Evolutionary conservation across 75 land plant species (phyloP), one percentile per base, ranked within the genome.

Genomic region (Azolla pinnata): DNA sequence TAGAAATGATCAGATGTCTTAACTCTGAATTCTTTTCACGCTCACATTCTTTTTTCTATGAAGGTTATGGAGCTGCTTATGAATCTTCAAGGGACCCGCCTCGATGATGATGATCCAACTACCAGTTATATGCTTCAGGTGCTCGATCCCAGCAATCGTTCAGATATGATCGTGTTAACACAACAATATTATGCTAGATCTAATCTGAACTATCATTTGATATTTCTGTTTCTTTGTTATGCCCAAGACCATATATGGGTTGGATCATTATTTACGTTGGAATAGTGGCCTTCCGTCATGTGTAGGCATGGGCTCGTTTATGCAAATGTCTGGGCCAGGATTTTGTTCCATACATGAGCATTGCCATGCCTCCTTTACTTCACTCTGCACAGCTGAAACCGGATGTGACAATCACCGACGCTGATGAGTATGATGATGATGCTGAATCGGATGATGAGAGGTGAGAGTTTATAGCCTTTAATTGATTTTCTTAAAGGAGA

Each of bases 241-340:
- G n/a, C n/a, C n/a, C n/a, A n/a, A n/a, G n/a, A n/a, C n/a, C n/a
- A n/a, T n/a, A n/a, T n/a, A n/a, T n/a, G n/a, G n/a, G n/a, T n/a
- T n/a, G n/a, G n/a, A n/a, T n/a, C n/a, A n/a, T n/a, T n/a, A n/a
- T n/a, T n/a, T n/a, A n/a, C n/a, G n/a, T n/a, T n/a, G n/a, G n/a
- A n/a, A n/a, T n/a, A n/a, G n/a, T n/a, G n/a, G n/a, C n/a, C n/a
- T n/a, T n/a, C n/a, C n/a, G n/a, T n/a, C n/a, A n/a, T n/a, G n/a
- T n/a, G 49, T 56, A 75, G 77, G 77, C 72, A 4, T 75, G 77
- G 77, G 77, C 63, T 16, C 49, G 73, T 31, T 52, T 75, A 50
- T 75, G 77, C 72, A 75, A 75, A 55, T 75, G 77, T 57, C 44
- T 75, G 62, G 73, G 77, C 23, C 77, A 75, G 42, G 77, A 75